phyloP scores from a whole-genome alignment of 1,284 basidiomycete genomes.

The Moniliella sp. region DNA sequence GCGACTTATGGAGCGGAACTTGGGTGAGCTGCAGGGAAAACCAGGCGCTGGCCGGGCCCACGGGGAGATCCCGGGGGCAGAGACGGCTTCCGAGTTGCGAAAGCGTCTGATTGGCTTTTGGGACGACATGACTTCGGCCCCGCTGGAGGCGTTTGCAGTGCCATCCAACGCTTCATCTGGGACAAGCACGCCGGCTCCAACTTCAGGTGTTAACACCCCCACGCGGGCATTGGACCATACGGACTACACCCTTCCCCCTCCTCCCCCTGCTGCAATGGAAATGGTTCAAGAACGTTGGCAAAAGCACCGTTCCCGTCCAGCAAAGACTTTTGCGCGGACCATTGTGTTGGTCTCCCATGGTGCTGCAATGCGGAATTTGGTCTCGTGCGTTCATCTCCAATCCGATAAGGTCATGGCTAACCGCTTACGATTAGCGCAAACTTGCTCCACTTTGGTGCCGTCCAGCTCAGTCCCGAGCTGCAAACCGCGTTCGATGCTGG shows the following conservation, averaged over 20 bases:
- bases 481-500: constrained; percentile 9
- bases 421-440: background rate
- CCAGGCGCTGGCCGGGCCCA: too few relatives aligned
- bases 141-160: too few relatives aligned
- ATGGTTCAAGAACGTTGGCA: too few relatives aligned
- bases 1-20: constrained; percentile 20
- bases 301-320: background rate
- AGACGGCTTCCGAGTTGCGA: constrained; percentile 9
- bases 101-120: constrained; percentile 15
- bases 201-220: too few relatives aligned
- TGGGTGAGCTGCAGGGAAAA: constrained; percentile 22
- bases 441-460: background rate
- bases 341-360: constrained; percentile 25
- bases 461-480: constrained; percentile 10
- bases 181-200: too few relatives aligned
- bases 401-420: background rate
- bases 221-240: too few relatives aligned
- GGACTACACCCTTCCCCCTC: too few relatives aligned
- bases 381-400: constrained; percentile 3
- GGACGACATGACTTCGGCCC: constrained; percentile 11
- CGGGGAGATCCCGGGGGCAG: constrained; percentile 24
- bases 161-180: too few relatives aligned
- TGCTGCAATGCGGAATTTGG: constrained; percentile 17
- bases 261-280: too few relatives aligned
- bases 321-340: constrained; percentile 6